Evolutionary conservation across 176 grass and related monocot species (phyloP).

Genomic region (Eleusine indica): DNA sequence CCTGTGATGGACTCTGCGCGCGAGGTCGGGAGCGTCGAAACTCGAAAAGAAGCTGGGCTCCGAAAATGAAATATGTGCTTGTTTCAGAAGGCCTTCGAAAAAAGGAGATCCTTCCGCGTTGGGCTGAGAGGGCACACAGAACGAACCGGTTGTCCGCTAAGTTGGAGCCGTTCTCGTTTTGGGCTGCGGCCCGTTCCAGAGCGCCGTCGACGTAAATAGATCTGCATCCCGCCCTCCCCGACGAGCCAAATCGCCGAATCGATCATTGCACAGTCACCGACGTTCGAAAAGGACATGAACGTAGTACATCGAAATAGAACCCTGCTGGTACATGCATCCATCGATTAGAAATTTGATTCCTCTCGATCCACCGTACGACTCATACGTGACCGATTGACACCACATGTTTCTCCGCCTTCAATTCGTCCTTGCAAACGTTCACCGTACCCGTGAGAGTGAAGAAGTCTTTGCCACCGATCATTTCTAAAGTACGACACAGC

Average conservation of each 20-base stretch:
- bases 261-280: neutral
- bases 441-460: no score
- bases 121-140: no score
- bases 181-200: no score
- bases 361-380: neutral
- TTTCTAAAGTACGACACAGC: no score
- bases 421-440: no score
- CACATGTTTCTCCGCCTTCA: neutral
- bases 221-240: no score
- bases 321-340: neutral
- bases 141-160: no score
- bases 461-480: no score
- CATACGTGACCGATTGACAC: neutral
- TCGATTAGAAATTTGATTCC: neutral
- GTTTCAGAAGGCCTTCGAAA: no score
- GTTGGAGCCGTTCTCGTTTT: no score
- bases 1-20: neutral
- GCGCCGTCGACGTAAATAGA: no score
- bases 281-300: neutral
- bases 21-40: neutral
- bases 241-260: neutral
- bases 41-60: neutral
- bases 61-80: neutral
- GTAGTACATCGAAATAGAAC: neutral
- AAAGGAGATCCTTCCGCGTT: no score